These are phyloP conservation scores for Vigna hirtella DNA, from an alignment of 306 rosid species.

Conservation along the genomic window DNA sequence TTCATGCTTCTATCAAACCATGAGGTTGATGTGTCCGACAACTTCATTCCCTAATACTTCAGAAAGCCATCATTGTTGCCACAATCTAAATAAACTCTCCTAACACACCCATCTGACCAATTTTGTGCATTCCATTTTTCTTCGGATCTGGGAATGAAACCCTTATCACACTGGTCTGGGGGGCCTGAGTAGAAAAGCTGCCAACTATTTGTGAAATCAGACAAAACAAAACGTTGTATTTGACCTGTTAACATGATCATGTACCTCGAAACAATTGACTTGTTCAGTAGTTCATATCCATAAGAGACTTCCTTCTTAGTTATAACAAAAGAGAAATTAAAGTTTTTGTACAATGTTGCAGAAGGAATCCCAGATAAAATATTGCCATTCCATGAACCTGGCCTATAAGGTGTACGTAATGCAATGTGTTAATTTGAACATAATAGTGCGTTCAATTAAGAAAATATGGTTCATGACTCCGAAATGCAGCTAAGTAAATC, in stretches of 20 bases:
- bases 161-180: slow-evolving; percentile 36
- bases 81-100: slow-evolving; percentile 39
- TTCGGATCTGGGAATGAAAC: slow-evolving; percentile 40
- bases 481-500: neutral
- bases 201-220: slow-evolving; percentile 21
- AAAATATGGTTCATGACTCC: neutral
- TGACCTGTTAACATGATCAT: slow-evolving; percentile 17
- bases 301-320: slow-evolving; percentile 42
- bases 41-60: neutral
- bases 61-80: slow-evolving; percentile 32
- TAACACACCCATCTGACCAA: slow-evolving; percentile 49
- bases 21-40: slow-evolving; percentile 44
- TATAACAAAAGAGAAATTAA: slow-evolving; percentile 39
- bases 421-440: neutral
- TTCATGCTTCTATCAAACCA: slow-evolving; percentile 43
- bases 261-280: slow-evolving; percentile 37
- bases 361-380: slow-evolving; percentile 32
- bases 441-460: neutral
- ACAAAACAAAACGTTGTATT: slow-evolving; percentile 6
- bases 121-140: slow-evolving; percentile 35
- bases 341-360: neutral
- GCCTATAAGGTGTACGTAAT: slow-evolving; percentile 3
- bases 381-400: slow-evolving; percentile 52
- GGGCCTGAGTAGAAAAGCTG: slow-evolving; percentile 31
- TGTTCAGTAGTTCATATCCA: slow-evolving; percentile 33